Percentiles rank a stretch among this genome's conserved stretches.
Evolutionary conservation across 192 early-diverging fungal genomes (phyloP).

Genomic region (Phycomyces blakesleeanus): DNA sequence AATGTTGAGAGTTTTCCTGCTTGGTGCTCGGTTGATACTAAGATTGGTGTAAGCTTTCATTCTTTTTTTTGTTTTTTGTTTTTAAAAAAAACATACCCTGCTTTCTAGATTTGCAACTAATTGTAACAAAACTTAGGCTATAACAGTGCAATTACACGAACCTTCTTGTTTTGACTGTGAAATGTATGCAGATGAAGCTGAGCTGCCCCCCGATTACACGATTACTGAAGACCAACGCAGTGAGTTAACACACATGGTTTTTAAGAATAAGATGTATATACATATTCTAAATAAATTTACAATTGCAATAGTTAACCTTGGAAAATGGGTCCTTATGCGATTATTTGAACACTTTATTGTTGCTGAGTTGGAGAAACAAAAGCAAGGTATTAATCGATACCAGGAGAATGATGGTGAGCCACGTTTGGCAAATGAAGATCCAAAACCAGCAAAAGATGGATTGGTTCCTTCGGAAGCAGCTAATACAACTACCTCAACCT

Average conservation of each 20-base stretch:
- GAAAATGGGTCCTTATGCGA: slow-evolving; percentile 78
- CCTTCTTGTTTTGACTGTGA: slow-evolving; percentile 80
- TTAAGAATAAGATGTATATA: neutral
- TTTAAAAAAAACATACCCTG: neutral
- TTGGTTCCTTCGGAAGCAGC: neutral
- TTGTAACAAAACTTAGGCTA: slow-evolving; percentile 37
- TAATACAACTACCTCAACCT: slow-evolving; percentile 2
- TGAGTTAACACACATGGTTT: slow-evolving; percentile 24
- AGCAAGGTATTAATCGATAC: neutral
- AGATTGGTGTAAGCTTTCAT: slow-evolving; percentile 79
- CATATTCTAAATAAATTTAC: neutral
- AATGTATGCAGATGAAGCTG: slow-evolving; percentile 83
- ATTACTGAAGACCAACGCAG: slow-evolving; percentile 70
- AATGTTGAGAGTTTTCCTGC: slow-evolving; percentile 73
- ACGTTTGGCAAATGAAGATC: neutral
- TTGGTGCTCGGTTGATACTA: slow-evolving; percentile 93
- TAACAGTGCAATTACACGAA: slow-evolving; percentile 88
- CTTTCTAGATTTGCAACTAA: slow-evolving; percentile 8
- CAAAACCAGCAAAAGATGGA: neutral
- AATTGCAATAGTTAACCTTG: slow-evolving; percentile 63
- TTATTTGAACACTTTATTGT: slow-evolving; percentile 60
- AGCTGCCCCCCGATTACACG: slow-evolving; percentile 41
- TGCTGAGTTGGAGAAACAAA: slow-evolving; percentile 24
- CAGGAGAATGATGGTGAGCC: neutral
- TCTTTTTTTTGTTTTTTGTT: neutral